Conservation (phyloP, 2,329 filamentous ascomycete genomes). For the Lasiodiplodia sp. region DNA sequence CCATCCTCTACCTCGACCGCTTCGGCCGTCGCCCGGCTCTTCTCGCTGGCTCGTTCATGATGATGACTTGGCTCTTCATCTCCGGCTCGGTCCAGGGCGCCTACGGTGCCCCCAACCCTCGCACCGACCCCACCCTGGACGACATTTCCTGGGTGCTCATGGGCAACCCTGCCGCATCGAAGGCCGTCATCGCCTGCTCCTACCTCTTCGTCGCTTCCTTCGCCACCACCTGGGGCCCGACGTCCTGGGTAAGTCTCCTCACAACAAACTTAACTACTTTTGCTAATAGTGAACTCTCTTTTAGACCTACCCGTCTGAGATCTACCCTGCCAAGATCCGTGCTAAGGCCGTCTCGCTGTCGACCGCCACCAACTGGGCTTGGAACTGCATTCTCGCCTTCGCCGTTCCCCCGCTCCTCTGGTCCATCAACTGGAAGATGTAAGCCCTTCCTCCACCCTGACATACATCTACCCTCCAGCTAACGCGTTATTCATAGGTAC, state of each 20-base stretch:
- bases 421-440: constrained; percentile 37
- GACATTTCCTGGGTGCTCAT: constrained; percentile 60
- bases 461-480: not conserved
- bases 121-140: constrained; percentile 31
- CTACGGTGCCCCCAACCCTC: constrained; percentile 29
- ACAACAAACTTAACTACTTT: not conserved
- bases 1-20: constrained; percentile 62
- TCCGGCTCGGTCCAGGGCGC: constrained; percentile 36
- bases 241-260: constrained; percentile 50
- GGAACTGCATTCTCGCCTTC: constrained; percentile 58
- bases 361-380: constrained; percentile 49
- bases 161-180: constrained; percentile 55
- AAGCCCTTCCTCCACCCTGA: constrained; percentile 31
- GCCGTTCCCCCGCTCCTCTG: constrained; percentile 54
- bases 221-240: constrained; percentile 61
- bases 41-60: constrained; percentile 58
- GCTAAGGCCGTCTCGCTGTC: constrained; percentile 48
- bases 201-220: constrained; percentile 70
- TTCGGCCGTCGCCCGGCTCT: constrained; percentile 60
- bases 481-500: constrained; percentile 41
- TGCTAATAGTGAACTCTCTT: not conserved
- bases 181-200: constrained; percentile 65
- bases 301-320: constrained; percentile 58
- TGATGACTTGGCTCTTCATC: constrained; percentile 50
- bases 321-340: constrained; percentile 45